Base-by-base conservation (phyloP, 352 stramenopile species). In the Phytophthora boehmeriae region DNA sequence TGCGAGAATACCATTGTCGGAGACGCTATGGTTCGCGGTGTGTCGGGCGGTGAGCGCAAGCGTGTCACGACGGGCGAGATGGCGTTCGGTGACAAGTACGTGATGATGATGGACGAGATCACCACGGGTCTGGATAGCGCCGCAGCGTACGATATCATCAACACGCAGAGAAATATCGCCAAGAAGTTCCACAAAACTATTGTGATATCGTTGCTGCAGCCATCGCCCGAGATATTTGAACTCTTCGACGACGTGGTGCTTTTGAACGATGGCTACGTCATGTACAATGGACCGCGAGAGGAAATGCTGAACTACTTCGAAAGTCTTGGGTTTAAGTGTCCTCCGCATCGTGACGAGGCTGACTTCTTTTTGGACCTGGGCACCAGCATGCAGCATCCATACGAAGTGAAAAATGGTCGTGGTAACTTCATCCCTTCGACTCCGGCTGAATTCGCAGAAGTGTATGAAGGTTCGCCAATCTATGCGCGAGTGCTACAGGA, bases 341-440 rank as follows among this genome's bases (percentile, higher is more conserved):
- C 54, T 66, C 32, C 63, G 54, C 27, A 79, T 80, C 54, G 46
- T 51, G 90, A 98, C 63, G 64, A 92, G 16, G 93, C 90, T n/a
- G 95, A 98, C 69, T 98, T 96, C 67, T 70, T 98, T 30, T 64
- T 96, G 35, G 85, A 84, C 49, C 50, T 88, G 0, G 73, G 73
- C 4, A 80, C 75, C 14, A 30, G 61, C 17, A 69, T 70, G 22
- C 72, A 82, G 27, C 20, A 68, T 22, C 30, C 50, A 11, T 81
- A 80, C 67, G 54, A 71, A 49, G 41, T 34, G 20, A 52, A 46
- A 19, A 19, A 54, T 2, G 32, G 34, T 5, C 14, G 11, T n/a
- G n/a, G 49, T 4, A 14, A 42, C 25, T 20, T 13, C 8, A 57
- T 53, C 16, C 59, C 59, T 46, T 28, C 51, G 19, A 36, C 34